phyloP scores from a whole-genome alignment of 164 flowering plant species.

The Vitis rupestris region DNA sequence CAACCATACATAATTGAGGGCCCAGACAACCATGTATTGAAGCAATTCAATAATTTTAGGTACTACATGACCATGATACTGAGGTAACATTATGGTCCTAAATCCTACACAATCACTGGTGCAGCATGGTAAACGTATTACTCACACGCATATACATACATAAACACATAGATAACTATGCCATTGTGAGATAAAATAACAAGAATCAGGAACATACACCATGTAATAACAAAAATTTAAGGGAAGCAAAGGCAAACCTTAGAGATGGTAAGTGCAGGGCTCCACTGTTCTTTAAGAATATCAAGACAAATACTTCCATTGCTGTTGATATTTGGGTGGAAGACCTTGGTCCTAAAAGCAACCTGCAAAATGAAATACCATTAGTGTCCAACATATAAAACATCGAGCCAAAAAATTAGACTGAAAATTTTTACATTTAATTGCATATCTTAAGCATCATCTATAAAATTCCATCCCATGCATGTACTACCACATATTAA shows the following conservation, averaged over 20 bases:
- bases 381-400: not conserved
- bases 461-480: not conserved
- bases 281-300: conserved; percentile 35
- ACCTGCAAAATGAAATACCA: conserved; percentile 16
- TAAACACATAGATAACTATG: no score
- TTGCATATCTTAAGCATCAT: not conserved
- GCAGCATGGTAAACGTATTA: no score
- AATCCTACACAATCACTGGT: no score
- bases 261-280: conserved; percentile 32
- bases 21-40: no score
- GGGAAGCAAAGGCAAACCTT: conserved; percentile 15
- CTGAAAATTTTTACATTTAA: not conserved
- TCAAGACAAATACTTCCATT: conserved; percentile 39
- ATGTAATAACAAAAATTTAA: not conserved
- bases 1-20: no score
- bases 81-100: no score
- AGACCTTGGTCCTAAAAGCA: conserved; percentile 35
- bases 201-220: not conserved
- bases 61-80: no score
- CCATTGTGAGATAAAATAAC: not conserved
- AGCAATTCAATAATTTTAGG: no score
- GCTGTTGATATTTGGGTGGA: conserved; percentile 35
- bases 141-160: no score
- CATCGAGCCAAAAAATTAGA: not conserved
- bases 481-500: no score